These are phyloP conservation scores for Psilocybe sp. DNA, from an alignment of 768 basidiomycete genomes.

Conservation along the genomic window DNA sequence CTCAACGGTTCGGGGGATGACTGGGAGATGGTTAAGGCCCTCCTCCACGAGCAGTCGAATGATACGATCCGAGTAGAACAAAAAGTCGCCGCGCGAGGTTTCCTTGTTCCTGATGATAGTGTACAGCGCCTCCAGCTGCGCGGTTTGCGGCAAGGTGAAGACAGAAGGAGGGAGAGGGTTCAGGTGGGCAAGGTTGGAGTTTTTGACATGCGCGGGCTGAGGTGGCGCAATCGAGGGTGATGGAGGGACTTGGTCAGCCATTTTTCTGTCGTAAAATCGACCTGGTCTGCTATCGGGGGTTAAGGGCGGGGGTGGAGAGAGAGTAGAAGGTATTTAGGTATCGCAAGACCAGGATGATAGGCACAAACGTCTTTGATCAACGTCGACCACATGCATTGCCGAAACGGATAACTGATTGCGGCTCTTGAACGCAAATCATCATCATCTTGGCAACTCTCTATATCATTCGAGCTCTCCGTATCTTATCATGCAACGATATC, in stretches of 20 bases:
- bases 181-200: constrained; percentile 35
- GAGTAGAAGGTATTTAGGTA: too few species aligned
- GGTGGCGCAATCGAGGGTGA: constrained; percentile 27
- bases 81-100: constrained; percentile 89
- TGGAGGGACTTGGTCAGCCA: background rate
- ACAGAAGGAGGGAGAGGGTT: constrained; percentile 72
- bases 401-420: too few species aligned
- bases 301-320: too few species aligned
- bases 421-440: too few species aligned
- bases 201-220: constrained; percentile 28
- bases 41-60: constrained; percentile 80
- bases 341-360: too few species aligned
- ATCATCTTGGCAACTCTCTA: too few species aligned
- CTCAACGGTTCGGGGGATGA: constrained; percentile 68
- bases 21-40: constrained; percentile 84
- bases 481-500: too few species aligned
- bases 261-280: too few species aligned
- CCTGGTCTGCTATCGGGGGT: too few species aligned
- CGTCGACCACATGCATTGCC: too few species aligned
- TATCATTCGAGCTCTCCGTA: too few species aligned
- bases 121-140: constrained; percentile 92
- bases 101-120: constrained; percentile 91
- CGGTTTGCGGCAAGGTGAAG: constrained; percentile 85
- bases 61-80: constrained; percentile 94
- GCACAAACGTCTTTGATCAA: too few species aligned